Conservation (phyloP, 2,329 filamentous ascomycete genomes). For the Phaeosphaeriaceae sp. region DNA sequence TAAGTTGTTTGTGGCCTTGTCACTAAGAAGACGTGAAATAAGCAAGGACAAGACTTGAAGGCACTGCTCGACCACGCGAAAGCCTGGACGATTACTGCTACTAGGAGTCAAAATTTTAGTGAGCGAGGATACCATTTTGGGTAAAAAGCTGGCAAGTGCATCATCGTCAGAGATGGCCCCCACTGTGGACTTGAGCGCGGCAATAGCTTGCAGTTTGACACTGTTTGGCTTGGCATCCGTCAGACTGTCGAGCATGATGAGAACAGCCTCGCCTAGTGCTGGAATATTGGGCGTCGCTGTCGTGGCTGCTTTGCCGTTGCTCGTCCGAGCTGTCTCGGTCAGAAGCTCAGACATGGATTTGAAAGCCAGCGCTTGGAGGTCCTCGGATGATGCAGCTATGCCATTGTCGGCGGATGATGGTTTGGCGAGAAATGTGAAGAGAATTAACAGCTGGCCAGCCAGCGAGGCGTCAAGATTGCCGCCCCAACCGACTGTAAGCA, state of each 20-base stretch:
- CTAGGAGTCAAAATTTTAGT: conserved; percentile 77
- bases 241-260: conserved; percentile 78
- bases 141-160: conserved; percentile 84
- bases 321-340: conserved; percentile 59
- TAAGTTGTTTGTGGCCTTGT: conserved; percentile 46
- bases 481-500: conserved; percentile 83
- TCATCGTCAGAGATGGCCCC: conserved; percentile 71
- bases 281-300: conserved; percentile 70
- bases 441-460: conserved; percentile 82
- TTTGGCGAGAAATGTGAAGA: conserved; percentile 82
- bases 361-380: conserved; percentile 76
- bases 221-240: conserved; percentile 67
- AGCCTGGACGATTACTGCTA: conserved; percentile 65
- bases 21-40: conserved; percentile 56
- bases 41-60: conserved; percentile 64
- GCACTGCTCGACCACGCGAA: conserved; percentile 68
- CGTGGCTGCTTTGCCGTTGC: conserved; percentile 59
- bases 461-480: conserved; percentile 72
- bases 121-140: conserved; percentile 83
- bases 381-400: conserved; percentile 67
- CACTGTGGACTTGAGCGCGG: conserved; percentile 69
- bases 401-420: conserved; percentile 65
- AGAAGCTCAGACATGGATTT: conserved; percentile 73
- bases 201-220: conserved; percentile 75
- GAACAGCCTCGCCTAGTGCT: conserved; percentile 81